Evolutionary conservation across 106 monocot species (phyloP).

Genomic region (Alisma plantagoaquatica): DNA sequence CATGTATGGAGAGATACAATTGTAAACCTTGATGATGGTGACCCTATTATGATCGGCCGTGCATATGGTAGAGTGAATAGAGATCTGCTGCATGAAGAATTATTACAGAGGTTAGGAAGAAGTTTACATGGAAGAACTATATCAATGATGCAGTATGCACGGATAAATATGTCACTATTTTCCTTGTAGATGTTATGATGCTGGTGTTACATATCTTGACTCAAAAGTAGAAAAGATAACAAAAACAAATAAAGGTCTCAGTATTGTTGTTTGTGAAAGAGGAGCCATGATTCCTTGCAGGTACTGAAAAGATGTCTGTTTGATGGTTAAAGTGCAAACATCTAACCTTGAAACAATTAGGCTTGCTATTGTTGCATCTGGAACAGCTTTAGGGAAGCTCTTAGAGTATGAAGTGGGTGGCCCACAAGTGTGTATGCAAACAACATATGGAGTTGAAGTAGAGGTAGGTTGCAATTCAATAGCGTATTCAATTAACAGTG

Average conservation of each 20-base stretch:
- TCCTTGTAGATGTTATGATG: conserved; percentile 52
- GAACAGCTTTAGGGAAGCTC: conserved; percentile 93
- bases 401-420: conserved; percentile 93
- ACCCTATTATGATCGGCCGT: not conserved
- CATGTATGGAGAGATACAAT: not conserved
- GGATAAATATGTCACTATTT: not conserved
- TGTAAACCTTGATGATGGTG: not conserved
- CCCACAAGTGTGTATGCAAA: conserved; percentile 89
- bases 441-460: conserved; percentile 94
- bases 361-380: conserved; percentile 96
- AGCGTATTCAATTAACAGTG: too few species aligned
- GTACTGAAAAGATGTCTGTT: conserved; percentile 19
- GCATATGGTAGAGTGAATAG: not conserved
- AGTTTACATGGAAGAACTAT: not conserved
- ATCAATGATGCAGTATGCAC: not conserved
- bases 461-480: conserved; percentile 39
- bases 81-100: not conserved
- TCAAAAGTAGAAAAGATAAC: conserved; percentile 94
- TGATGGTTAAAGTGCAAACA: not conserved
- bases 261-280: conserved; percentile 59
- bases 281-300: conserved; percentile 72
- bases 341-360: conserved; percentile 29
- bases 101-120: not conserved
- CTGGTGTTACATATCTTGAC: conserved; percentile 69
- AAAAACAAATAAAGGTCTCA: conserved; percentile 65